phyloP scores from a whole-genome alignment of 2,329 filamentous ascomycete species.

The Mollisia scopiformis region DNA sequence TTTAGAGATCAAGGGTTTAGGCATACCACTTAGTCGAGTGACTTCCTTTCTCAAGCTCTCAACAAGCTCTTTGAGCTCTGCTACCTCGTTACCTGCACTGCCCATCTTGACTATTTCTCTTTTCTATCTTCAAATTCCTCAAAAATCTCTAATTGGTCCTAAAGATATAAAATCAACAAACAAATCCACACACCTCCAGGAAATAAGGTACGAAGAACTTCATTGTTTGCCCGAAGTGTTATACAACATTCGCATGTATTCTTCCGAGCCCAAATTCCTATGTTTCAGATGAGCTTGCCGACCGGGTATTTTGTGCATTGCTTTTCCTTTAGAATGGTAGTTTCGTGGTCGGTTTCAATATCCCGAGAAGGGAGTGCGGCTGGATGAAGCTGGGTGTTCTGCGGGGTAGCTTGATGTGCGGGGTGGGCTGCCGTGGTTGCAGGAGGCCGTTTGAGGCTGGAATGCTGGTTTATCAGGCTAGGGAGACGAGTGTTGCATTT shows the following conservation, averaged over 20 bases:
- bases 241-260: background rate
- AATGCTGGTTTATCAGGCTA: background rate
- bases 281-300: background rate
- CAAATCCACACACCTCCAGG: background rate
- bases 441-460: background rate
- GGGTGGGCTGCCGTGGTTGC: background rate
- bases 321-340: background rate
- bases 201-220: background rate
- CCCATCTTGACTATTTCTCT: background rate
- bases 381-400: background rate
- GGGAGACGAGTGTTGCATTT: background rate
- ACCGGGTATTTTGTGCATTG: background rate
- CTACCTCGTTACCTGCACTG: constrained; percentile 7
- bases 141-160: background rate
- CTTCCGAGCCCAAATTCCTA: background rate
- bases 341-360: background rate
- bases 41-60: constrained; percentile 21
- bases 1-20: constrained; percentile 32
- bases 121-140: background rate
- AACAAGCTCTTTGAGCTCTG: constrained; percentile 14
- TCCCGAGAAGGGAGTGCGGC: background rate
- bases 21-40: constrained; percentile 26
- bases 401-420: background rate
- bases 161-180: background rate
- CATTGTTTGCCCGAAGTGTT: background rate